Evolutionary conservation across 768 basidiomycete genomes (phyloP).

Genomic region (Cubamyces sp.): DNA sequence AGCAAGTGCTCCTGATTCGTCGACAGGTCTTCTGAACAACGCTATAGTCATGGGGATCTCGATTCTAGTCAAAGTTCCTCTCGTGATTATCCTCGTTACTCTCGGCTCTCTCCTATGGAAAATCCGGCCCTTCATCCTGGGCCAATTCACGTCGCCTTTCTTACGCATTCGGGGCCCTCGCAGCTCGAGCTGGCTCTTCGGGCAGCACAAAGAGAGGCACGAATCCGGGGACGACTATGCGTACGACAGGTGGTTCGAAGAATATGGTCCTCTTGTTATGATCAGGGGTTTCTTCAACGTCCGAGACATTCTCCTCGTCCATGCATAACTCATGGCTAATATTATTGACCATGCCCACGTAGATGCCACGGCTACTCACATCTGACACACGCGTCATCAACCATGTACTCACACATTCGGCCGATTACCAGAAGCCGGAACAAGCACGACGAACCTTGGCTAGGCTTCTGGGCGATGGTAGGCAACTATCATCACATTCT

Average conservation of each 20-base stretch:
- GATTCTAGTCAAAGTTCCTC: neutral
- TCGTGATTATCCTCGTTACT: neutral
- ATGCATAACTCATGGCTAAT: too few relatives aligned
- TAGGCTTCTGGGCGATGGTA: slow-evolving; percentile 46
- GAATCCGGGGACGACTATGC: neutral
- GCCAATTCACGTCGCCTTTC: slow-evolving; percentile 3
- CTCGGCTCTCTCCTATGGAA: slow-evolving; percentile 1
- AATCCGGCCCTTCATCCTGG: neutral
- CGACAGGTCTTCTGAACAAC: neutral
- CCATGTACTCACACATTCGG: slow-evolving; percentile 61
- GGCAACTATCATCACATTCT: neutral
- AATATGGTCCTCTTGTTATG: slow-evolving; percentile 1
- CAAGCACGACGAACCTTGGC: slow-evolving; percentile 41
- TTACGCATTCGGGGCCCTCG: slow-evolving; percentile 4
- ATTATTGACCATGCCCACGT: too few relatives aligned
- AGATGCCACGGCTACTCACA: slow-evolving; percentile 41
- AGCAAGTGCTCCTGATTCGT: neutral
- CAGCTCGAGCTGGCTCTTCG: slow-evolving; percentile 7
- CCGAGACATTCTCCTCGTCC: neutral
- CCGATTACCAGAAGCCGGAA: slow-evolving; percentile 61
- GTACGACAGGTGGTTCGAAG: neutral
- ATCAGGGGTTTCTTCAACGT: slow-evolving; percentile 14
- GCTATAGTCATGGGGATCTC: neutral
- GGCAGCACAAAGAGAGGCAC: slow-evolving; percentile 1
- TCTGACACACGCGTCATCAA: slow-evolving; percentile 64